Base-by-base conservation (phyloP, 805 yeast genomes). In the Myxozyma neglecta region DNA sequence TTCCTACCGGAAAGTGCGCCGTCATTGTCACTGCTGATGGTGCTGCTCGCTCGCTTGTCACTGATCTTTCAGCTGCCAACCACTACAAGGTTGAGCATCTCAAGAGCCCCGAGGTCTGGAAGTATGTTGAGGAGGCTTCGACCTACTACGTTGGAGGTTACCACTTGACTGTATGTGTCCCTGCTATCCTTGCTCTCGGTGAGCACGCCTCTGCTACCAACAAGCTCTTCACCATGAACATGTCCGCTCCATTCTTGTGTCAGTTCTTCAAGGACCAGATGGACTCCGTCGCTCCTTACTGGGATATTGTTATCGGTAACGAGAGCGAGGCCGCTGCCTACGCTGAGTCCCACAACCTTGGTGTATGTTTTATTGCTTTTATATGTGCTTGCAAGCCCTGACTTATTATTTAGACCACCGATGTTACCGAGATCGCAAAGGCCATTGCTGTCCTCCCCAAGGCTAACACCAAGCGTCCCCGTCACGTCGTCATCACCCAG, bases 51-150 rank as follows among this genome's bases (percentile, higher is more conserved):
- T 93, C 97, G 34, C 81, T 94, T 74, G 97, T 85, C 67, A 94
- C 99, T 51, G 98, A 94, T 75, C 83, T 94, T 72, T 97, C 90
- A 71, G 99, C 99, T 70, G 99, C 99, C 70, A 94, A 94, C 81
- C 96, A 90, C 77, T 94, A 91, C 86, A 88, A 88, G 73, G 87
- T 93, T 55, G 84, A 84, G 61, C 98, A 94, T 77, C 83, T 94
- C 74, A 86, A 89, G 73, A 83, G 83, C 73, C 89, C 96, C 68
- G 96, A 88, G 77, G 90, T 92, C 83, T 92, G 97, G 97, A 79
- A 79, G 67, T 78, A 80, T 62, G 96, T 94, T 65, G 91, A 90
- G 77, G 80, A 79, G 54, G 98, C 93, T 64, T 81, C 85, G 75
- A 82, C 80, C 71, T 94, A 79, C 82, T 94, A 94, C 83, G 88